Base-by-base conservation (phyloP, 345 rosid genomes). In the Chamaenerion angustifolium region DNA sequence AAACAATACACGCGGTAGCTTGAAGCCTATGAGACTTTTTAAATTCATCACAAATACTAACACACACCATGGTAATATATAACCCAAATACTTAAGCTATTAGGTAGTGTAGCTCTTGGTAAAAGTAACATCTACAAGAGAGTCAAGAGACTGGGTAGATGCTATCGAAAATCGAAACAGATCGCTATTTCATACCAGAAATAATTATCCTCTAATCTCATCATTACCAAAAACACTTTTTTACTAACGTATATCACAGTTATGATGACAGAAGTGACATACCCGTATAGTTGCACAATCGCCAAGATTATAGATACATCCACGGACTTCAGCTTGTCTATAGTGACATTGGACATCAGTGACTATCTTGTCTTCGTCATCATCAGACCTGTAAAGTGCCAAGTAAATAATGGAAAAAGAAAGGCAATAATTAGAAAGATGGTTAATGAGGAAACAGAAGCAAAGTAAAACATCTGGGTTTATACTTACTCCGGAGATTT, bases 341-440 rank as follows among this genome's bases (percentile, higher is more conserved):
- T 83, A 85, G 75, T 85, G 98, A 62, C 88, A 79, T 76, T 81
- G 78, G 68, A 81, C 98, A 56, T 85, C 78, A 72, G 80, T 69
- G 57, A 79, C 67, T 60, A 83, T 72, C 71, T 83, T 82, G 69
- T 85, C 82, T 60, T 75, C 37, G 37, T 31, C 84, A 53, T 83
- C 89, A 62, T 79, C 85, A 46, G 80, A 76, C 42, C 55, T 57
- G 62, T 47, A 55, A 53, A 15, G 19, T 35, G 15, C 50, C 53
- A 13, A 19, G 37, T n/a, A 43, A 13, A 50, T 16, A 42, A 12
- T 42, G 48, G 14, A 50, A 23, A 37, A 55, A 57, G 15, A 25
- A 18, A 48, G 53, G 49, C 13, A 37, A 45, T 44, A 43, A 69
- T 27, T 18, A 11, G 15, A 27, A 10, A 45, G 9, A 13, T 27